phyloP scores from a whole-genome alignment of 192 early-diverging fungal species.

The Oehlia diaphana region DNA sequence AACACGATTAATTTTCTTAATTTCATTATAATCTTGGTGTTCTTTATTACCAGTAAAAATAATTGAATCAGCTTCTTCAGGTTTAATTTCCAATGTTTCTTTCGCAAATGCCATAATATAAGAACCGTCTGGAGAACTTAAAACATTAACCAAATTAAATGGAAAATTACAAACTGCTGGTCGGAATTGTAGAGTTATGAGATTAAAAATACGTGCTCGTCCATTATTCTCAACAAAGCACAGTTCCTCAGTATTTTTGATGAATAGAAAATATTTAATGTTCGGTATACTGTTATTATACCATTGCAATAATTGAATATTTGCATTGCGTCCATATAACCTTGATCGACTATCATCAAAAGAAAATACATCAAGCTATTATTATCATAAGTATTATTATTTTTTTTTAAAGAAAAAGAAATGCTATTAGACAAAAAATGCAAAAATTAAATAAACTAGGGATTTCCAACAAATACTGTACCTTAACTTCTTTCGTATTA shows the following conservation, averaged over 20 bases:
- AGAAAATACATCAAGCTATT: conserved; percentile 16
- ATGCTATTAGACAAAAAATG: too few relatives aligned
- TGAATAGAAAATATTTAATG: conserved; percentile 16
- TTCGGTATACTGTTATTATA: conserved; percentile 14
- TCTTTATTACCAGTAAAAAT: too few relatives aligned
- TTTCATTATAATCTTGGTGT: background rate
- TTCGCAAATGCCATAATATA: conserved; percentile 26
- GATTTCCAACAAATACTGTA: background rate
- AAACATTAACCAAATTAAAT: background rate
- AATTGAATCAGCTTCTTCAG: background rate
- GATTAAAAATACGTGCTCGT: background rate
- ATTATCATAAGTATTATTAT: too few relatives aligned
- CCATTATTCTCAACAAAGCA: conserved; percentile 27
- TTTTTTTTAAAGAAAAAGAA: too few relatives aligned
- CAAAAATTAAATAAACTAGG: background rate
- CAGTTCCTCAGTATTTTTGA: conserved; percentile 22
- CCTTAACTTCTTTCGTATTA: background rate
- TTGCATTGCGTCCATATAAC: background rate
- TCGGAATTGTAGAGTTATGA: background rate
- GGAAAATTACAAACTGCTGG: conserved; percentile 20
- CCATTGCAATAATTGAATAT: conserved; percentile 23
- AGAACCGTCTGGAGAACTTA: conserved; percentile 19
- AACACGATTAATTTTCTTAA: background rate
- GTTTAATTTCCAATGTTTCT: too few relatives aligned
- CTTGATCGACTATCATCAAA: conserved; percentile 2